phyloP scores from a whole-genome alignment of 208 protist species.

The Angomonas desouzai region DNA sequence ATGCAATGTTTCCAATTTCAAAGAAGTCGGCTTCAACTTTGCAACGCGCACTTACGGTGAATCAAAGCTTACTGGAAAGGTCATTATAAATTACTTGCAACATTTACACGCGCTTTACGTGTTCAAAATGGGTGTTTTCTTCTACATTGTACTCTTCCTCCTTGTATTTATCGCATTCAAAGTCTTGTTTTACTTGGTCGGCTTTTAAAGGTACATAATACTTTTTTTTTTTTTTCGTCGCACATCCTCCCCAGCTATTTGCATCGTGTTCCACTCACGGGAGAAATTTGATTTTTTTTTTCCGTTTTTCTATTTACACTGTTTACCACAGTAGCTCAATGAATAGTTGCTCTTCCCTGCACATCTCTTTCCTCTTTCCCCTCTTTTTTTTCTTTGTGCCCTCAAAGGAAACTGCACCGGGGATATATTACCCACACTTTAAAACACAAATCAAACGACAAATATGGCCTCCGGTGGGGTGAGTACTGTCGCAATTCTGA shows the following conservation, averaged over 20 bases:
- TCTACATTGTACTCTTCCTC: slow-evolving; percentile 30
- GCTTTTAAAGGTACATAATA: background rate
- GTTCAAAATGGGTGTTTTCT: slow-evolving; percentile 43
- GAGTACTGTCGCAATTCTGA: background rate
- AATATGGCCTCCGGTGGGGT: too few species aligned
- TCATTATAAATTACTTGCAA: slow-evolving; percentile 81
- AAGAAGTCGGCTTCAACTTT: slow-evolving; percentile 86
- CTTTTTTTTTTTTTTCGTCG: slow-evolving; percentile 9
- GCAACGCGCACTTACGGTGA: slow-evolving; percentile 70
- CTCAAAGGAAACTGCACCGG: too few species aligned
- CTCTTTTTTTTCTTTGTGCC: slow-evolving; percentile 3
- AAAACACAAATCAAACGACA: too few species aligned
- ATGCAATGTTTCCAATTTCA: slow-evolving; percentile 56
- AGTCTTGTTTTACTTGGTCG: slow-evolving; percentile 7
- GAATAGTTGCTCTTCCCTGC: too few species aligned
- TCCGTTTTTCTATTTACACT: background rate
- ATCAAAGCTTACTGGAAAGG: slow-evolving; percentile 87
- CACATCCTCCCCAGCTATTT: background rate
- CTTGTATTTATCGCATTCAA: slow-evolving; percentile 20
- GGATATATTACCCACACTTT: too few species aligned
- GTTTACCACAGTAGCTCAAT: too few species aligned
- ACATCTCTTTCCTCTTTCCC: slow-evolving; percentile 2
- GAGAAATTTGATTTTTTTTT: background rate
- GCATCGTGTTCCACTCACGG: too few species aligned
- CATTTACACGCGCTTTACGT: slow-evolving; percentile 77